Evolutionary conservation across 768 basidiomycete genomes (phyloP), one percentile per base, ranked within the genome.

Genomic region (Lactifluus piperatus): DNA sequence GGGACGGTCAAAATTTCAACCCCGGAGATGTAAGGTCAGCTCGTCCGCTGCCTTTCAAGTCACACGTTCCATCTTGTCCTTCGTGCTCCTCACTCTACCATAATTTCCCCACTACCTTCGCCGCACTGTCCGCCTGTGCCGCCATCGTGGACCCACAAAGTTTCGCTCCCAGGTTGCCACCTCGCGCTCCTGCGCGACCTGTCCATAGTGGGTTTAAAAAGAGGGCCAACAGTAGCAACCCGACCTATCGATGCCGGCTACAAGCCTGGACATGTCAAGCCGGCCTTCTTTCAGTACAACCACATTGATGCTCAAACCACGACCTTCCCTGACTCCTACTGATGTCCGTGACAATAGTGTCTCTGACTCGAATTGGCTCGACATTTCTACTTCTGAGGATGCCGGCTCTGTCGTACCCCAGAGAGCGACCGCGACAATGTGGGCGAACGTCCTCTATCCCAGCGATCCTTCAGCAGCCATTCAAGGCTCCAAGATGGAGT

Each of bases 301-400:
- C 51, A 58, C 57, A 44, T 59, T 54, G 50, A 64, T 64, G 64
- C 50, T 52, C 57, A 63, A 58, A 50, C 62, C 66, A 64, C 62
- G 49, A 62, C 58, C 64, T 39, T 64, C 60, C 58, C 55, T 44
- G 3, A 48, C 53, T 44, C 49, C 57, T 34, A 56, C 69, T 64
- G 69, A 76, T 62, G 69, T 68, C 60, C 73, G 72, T 60, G 72
- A 73, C 63, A 74, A 75, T 69, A 80, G 71, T 62, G 70, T 81
- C 62, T 90, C 87, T 39, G 88, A 91, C 74, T 88, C 85, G 30
- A 88, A 91, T 71, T 91, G 88, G 88, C 84, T 88, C 67, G 88
- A 90, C 67, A 79, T 91, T 64, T 74, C 85, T 69, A 82, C 82
- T 55, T 86, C 85, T 36, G 86, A 85, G 67, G 82, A 84, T 72